phyloP scores from a whole-genome alignment of 768 basidiomycete genomes.

The Russula griseocarnosa region DNA sequence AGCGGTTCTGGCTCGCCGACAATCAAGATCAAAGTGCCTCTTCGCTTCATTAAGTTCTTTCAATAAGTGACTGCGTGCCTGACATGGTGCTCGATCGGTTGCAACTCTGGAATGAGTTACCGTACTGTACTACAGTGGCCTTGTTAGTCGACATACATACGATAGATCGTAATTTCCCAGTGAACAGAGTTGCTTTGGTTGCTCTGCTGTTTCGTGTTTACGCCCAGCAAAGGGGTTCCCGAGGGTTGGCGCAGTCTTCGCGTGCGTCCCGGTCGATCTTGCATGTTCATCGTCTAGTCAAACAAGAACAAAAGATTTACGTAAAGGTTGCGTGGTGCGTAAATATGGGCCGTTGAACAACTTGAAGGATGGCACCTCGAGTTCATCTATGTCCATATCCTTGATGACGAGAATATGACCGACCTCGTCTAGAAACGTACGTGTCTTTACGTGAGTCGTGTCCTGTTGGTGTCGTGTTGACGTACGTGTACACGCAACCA shows the following conservation, averaged over 20 bases:
- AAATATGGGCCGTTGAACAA: neutral
- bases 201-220: neutral
- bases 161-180: neutral
- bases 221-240: too few relatives aligned
- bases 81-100: neutral
- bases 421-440: neutral
- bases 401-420: neutral
- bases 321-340: neutral
- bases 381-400: neutral
- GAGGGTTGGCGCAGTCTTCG: neutral
- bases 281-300: neutral
- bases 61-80: conserved; percentile 2
- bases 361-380: neutral
- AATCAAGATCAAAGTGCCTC: conserved; percentile 2
- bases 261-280: neutral
- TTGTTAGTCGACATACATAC: neutral
- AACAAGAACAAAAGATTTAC: neutral
- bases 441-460: neutral
- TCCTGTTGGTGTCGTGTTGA: neutral
- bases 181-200: neutral
- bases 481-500: neutral
- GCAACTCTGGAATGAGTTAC: neutral
- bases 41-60: neutral
- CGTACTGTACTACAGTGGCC: neutral
- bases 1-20: neutral